phyloP scores from a whole-genome alignment of 108 stramenopile genomes.

The Nitzschia inconspicua region DNA sequence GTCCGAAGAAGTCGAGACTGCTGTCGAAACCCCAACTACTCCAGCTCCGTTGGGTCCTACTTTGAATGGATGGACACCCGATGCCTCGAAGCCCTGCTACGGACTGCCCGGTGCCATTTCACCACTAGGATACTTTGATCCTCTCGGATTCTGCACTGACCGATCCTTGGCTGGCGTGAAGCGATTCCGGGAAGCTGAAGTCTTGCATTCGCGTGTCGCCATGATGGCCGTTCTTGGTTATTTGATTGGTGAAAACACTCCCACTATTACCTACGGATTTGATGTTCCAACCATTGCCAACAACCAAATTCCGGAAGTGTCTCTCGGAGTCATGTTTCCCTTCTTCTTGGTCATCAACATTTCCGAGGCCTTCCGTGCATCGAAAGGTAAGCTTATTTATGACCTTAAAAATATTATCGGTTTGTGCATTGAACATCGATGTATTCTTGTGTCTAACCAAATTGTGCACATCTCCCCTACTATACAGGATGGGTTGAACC shows the following conservation, averaged over 20 bases:
- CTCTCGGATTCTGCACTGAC: conserved; percentile 45
- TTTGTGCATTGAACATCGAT: too few relatives aligned
- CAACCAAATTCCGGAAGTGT: conserved; percentile 58
- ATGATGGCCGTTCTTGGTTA: conserved; percentile 63
- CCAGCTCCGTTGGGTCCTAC: conserved; percentile 13
- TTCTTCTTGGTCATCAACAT: conserved; percentile 46
- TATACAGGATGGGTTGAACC: conserved; percentile 55
- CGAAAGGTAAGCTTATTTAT: too few relatives aligned
- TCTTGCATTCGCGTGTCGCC: conserved; percentile 69
- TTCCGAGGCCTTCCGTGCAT: conserved; percentile 23
- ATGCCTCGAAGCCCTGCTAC: conserved; percentile 31
- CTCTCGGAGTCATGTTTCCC: conserved; percentile 43
- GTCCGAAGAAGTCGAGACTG: not conserved
- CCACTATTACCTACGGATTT: conserved; percentile 50
- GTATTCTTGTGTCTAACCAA: not conserved
- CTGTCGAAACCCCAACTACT: not conserved
- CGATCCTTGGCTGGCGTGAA: conserved; percentile 43
- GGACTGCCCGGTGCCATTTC: conserved; percentile 44
- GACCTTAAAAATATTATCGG: too few relatives aligned
- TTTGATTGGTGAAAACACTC: conserved; percentile 46
- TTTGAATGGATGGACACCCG: conserved; percentile 62
- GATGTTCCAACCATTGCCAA: conserved; percentile 60
- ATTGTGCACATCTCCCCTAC: conserved; percentile 17
- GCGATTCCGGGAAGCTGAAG: conserved; percentile 61
- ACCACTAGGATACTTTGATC: conserved; percentile 56